phyloP scores from a whole-genome alignment of 1,284 basidiomycete species.

The Ceratobasidium sp. region DNA sequence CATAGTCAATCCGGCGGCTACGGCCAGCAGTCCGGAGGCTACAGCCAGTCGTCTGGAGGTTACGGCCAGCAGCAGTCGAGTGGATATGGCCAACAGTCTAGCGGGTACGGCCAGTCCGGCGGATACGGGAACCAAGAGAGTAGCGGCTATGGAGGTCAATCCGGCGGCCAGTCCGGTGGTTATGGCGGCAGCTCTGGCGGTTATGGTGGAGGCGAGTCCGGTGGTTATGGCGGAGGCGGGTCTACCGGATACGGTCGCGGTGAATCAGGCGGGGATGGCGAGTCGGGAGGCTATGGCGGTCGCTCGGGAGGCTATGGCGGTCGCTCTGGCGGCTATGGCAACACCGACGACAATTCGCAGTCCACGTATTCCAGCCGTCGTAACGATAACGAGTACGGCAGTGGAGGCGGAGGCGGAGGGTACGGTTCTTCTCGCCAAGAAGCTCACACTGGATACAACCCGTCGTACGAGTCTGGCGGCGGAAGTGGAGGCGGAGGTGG shows the following conservation, averaged over 20 bases:
- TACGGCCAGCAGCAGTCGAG: constrained; percentile 29
- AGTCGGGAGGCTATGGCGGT: constrained; percentile 33
- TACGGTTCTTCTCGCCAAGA: constrained; percentile 45
- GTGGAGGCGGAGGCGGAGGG: constrained; percentile 54
- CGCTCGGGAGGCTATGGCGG: constrained; percentile 13
- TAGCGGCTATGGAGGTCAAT: too few relatives aligned
- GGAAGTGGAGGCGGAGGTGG: background rate
- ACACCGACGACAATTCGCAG: constrained; percentile 29
- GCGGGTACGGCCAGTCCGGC: constrained; percentile 42
- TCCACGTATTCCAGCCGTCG: constrained; percentile 16
- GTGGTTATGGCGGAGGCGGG: too few relatives aligned
- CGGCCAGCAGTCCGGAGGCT: constrained; percentile 42
- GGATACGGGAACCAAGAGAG: constrained; percentile 23
- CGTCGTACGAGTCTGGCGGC: constrained; percentile 38
- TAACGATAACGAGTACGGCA: constrained; percentile 14
- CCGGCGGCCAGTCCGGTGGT: background rate
- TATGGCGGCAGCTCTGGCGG: constrained; percentile 27
- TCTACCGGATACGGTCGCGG: constrained; percentile 30
- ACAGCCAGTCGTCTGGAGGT: constrained; percentile 16
- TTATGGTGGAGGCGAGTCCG: constrained; percentile 10
- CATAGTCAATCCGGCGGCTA: constrained; percentile 26
- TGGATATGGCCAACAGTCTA: constrained; percentile 27
- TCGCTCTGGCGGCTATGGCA: constrained; percentile 10
- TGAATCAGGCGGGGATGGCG: constrained; percentile 9
- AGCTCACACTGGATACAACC: constrained; percentile 33